Evolutionary conservation across 768 basidiomycete genomes (phyloP), one percentile per base, ranked within the genome.

Genomic region (Punctularia strigosozonata): DNA sequence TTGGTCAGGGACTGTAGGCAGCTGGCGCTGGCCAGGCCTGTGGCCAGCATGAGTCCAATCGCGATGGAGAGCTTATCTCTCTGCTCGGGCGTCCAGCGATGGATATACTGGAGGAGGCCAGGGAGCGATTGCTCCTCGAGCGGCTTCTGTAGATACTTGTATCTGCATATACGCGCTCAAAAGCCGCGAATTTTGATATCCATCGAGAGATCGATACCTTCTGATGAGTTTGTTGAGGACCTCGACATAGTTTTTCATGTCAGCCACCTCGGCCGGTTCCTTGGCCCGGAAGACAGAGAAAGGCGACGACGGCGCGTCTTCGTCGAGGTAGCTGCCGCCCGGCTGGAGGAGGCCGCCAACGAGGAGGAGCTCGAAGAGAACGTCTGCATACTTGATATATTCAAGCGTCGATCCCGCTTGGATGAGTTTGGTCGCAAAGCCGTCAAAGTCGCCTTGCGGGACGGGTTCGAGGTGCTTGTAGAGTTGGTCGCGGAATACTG

Each of bases 61-160:
- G 89, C 78, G 42, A 80, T 68, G 30, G 85, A 74, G 38, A 98
- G 67, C 63, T 91, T 94, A 54, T 89, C 81, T 45, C 79, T 75
- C 63, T 86, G 78, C 13, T 64, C 68, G 4, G 71, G 56, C 3
- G 77, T 60, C 89, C 90, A 97, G 53, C 83, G 82, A 54, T 87
- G 76, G 55, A 81, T 77, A 53, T 90, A 89, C 61, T 97, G 91
- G 43, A 99, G 63, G 36, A 98, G 69, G 32, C 71, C 71, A 3
- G 88, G 87, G 12, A 98, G 71, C 39, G 86, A 72, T 25, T 69
- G 73, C 57, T 79, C 82, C 60, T 97, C 94, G 35, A 99, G 78
- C 31, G 94, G 90, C 61, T 83, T 90, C 62, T 97, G 94, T 51
- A 99, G 86, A 71, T 98, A 99, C 63, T 97, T 97, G 73, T 97